These are phyloP conservation scores for Alternaria brassicicola DNA, from an alignment of 2,329 filamentous ascomycete genomes.

Conservation along the genomic window DNA sequence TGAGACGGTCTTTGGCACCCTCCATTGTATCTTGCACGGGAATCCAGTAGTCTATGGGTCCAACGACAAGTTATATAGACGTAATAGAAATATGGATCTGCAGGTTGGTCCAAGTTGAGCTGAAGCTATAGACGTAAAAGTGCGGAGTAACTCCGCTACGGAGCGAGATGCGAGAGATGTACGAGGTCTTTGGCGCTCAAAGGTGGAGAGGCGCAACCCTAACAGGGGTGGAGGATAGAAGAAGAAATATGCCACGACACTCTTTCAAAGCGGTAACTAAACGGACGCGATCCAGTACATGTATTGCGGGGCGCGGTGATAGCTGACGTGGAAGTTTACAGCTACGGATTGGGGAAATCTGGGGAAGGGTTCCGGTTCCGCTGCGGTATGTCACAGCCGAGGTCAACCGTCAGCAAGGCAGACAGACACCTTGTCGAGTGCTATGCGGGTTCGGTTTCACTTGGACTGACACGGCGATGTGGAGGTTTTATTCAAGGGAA, in stretches of 20 bases:
- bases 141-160: conserved; percentile 24
- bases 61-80: conserved; percentile 4
- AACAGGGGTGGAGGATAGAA: background rate
- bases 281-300: background rate
- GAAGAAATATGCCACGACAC: background rate
- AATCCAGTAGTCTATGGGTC: background rate
- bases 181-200: background rate
- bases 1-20: conserved; percentile 37
- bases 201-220: background rate
- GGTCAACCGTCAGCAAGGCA: conserved; percentile 31
- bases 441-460: background rate
- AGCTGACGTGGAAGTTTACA: conserved; percentile 1
- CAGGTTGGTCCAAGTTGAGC: conserved; percentile 6
- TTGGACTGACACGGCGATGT: background rate
- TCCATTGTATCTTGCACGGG: conserved; percentile 10
- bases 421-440: too few species aligned
- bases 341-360: conserved; percentile 17
- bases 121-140: conserved; percentile 19
- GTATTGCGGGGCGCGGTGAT: background rate
- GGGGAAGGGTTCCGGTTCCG: conserved; percentile 25
- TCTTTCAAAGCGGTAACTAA: background rate
- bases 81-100: conserved; percentile 8
- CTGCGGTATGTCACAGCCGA: conserved; percentile 35
- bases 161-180: conserved; percentile 6
- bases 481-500: background rate